A percentile compares a stretch with the other conserved stretches of the same genome.
These are phyloP conservation scores for Coemansia sp. DNA, from an alignment of 192 early-diverging fungal genomes.

Conservation along the genomic window DNA sequence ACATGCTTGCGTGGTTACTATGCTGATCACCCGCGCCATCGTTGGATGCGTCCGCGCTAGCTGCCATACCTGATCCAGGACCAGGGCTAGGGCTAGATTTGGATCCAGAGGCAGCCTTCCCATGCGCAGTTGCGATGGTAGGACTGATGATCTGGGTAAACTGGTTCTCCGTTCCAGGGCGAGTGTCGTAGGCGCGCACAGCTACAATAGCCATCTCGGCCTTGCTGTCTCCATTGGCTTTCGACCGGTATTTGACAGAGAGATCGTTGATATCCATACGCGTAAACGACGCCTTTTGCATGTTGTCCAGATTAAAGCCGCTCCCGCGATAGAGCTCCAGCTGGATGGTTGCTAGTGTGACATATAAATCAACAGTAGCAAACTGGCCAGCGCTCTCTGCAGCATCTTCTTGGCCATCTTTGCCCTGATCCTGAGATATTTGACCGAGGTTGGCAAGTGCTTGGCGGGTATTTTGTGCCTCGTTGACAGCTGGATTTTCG, in stretches of 20 bases:
- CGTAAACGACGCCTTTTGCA: conserved; percentile 59
- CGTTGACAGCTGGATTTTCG: conserved; percentile 42
- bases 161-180: conserved; percentile 71
- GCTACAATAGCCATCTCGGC: conserved; percentile 70
- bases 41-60: not conserved
- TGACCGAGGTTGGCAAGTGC: conserved; percentile 49
- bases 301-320: conserved; percentile 53
- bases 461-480: conserved; percentile 33
- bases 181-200: conserved; percentile 78
- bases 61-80: not conserved
- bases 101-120: not conserved
- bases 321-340: conserved; percentile 79
- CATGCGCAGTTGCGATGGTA: conserved; percentile 11
- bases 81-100: not conserved
- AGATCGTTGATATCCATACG: conserved; percentile 54
- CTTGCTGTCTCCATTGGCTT: conserved; percentile 66
- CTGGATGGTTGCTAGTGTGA: conserved; percentile 71
- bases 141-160: conserved; percentile 81
- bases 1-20: conserved; percentile 31
- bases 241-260: conserved; percentile 60
- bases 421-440: conserved; percentile 8
- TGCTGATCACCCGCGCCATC: not conserved
- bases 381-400: conserved; percentile 27
- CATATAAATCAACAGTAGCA: conserved; percentile 58
- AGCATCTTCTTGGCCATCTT: not conserved